Conservation (phyloP, 441 rosid genomes). For the Gossypium aridum region DNA sequence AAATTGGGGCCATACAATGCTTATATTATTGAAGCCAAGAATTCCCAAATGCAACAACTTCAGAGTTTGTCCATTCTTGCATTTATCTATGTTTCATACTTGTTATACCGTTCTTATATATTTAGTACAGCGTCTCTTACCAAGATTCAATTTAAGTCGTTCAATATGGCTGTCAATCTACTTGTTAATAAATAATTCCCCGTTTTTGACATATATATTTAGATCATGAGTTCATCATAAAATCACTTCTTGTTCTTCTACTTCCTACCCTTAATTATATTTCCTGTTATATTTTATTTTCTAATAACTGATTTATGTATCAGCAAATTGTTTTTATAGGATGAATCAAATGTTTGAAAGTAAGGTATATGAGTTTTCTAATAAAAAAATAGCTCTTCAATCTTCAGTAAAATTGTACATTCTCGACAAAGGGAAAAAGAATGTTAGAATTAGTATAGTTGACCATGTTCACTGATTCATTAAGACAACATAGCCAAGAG, state of each 20-base stretch:
- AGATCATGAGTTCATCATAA: background rate
- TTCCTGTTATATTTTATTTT: background rate
- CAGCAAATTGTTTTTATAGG: background rate
- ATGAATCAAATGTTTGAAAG: background rate
- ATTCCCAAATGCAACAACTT: background rate
- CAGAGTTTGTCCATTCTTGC: background rate
- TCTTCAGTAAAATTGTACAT: background rate
- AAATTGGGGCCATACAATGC: background rate
- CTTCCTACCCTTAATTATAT: background rate
- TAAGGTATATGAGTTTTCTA: background rate
- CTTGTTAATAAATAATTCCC: background rate
- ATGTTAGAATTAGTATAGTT: background rate
- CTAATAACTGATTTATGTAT: background rate
- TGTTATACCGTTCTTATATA: background rate
- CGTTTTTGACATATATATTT: background rate
- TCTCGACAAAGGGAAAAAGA: background rate
- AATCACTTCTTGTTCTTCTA: conserved; percentile 2
- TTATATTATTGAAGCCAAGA: background rate
- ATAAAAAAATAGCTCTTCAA: background rate
- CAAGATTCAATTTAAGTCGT: background rate
- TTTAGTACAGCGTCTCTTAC: background rate
- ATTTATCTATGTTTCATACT: background rate
- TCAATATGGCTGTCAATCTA: background rate
- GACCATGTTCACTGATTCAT: background rate
- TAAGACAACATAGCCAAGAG: background rate